These are phyloP conservation scores for Tilletia setariae DNA, from an alignment of 1,284 basidiomycete genomes.

Conservation along the genomic window DNA sequence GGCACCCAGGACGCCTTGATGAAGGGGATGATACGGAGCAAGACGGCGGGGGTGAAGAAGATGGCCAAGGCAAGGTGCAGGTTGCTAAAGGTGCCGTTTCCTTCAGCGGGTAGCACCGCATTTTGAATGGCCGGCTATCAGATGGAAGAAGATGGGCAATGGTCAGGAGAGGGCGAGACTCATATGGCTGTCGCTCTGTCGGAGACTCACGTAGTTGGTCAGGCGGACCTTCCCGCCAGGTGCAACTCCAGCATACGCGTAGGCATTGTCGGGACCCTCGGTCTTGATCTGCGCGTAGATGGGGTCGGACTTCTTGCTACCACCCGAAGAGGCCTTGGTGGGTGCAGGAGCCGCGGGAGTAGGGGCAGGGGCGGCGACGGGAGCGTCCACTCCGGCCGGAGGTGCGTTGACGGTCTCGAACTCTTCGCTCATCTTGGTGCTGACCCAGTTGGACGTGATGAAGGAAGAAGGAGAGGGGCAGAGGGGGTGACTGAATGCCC, in stretches of 20 bases:
- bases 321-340: background rate
- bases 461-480: background rate
- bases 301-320: background rate
- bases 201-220: constrained; percentile 46
- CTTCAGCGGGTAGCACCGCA: constrained; percentile 50
- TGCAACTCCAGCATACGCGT: constrained; percentile 25
- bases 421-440: constrained; percentile 14
- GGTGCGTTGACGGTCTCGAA: constrained; percentile 19
- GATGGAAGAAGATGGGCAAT: background rate
- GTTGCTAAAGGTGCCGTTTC: constrained; percentile 56
- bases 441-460: background rate
- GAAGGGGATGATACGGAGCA: constrained; percentile 50
- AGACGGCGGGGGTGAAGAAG: constrained; percentile 45
- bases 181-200: too few relatives aligned
- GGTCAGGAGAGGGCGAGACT: background rate
- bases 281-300: constrained; percentile 11
- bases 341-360: constrained; percentile 10
- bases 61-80: constrained; percentile 69
- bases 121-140: constrained; percentile 43
- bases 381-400: background rate
- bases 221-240: constrained; percentile 52
- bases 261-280: constrained; percentile 14
- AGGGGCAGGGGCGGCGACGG: constrained; percentile 11
- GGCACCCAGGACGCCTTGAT: constrained; percentile 50
- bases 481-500: background rate